These are phyloP conservation scores for Plasmodium ovale DNA, from an alignment of 169 alveolate genomes.

Conservation along the genomic window DNA sequence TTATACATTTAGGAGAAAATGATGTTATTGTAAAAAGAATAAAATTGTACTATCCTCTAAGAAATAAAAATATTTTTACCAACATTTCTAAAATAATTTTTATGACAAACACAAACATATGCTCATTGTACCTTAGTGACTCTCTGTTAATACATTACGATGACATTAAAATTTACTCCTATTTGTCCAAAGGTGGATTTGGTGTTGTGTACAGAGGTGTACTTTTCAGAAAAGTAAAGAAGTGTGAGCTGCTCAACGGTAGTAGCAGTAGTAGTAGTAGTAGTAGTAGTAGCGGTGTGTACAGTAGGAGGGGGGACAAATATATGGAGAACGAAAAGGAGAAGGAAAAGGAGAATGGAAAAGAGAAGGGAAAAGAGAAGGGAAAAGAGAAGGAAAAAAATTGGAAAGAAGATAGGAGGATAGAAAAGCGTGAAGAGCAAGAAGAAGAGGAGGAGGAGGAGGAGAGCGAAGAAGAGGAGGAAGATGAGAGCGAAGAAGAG, in stretches of 20 bases:
- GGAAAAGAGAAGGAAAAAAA: too few relatives aligned
- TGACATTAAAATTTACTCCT: slow-evolving; percentile 37
- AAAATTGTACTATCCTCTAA: slow-evolving; percentile 56
- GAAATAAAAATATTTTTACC: slow-evolving; percentile 46
- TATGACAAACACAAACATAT: slow-evolving; percentile 57
- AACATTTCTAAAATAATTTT: slow-evolving; percentile 61
- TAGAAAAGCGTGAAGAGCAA: background rate
- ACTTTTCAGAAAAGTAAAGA: slow-evolving; percentile 18
- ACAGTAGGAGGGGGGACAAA: background rate
- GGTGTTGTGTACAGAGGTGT: slow-evolving; percentile 68
- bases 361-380: background rate
- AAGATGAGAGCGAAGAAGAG: background rate
- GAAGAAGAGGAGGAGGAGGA: background rate
- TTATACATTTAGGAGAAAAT: slow-evolving; percentile 69
- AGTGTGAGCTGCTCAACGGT: background rate
- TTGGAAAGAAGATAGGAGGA: too few relatives aligned
- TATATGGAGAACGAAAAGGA: background rate
- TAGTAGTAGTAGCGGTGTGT: too few relatives aligned
- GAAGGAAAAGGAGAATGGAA: background rate
- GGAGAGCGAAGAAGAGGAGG: background rate
- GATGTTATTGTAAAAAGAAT: slow-evolving; percentile 58
- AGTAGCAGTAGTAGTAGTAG: background rate
- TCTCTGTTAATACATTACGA: slow-evolving; percentile 40
- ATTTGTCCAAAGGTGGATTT: slow-evolving; percentile 65
- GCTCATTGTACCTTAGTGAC: slow-evolving; percentile 41